Evolutionary conservation across 1,284 basidiomycete genomes (phyloP).

Genomic region (Erythrobasidium hasegawianum): DNA sequence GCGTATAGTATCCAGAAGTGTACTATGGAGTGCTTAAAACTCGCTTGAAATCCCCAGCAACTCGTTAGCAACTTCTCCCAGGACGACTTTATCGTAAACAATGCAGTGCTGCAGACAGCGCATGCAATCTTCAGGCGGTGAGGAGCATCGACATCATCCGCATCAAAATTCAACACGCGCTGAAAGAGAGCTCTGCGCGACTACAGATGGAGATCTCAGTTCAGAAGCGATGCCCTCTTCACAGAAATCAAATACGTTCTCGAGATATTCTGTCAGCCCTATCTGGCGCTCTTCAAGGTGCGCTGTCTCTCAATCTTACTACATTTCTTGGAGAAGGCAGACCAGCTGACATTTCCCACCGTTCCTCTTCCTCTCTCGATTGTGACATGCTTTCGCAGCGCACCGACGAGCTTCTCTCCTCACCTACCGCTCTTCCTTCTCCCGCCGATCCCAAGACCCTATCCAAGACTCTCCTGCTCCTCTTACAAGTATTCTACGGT

Average conservation of each 20-base stretch:
- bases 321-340: background rate
- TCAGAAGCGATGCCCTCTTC: slow-evolving; percentile 82
- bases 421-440: slow-evolving; percentile 46
- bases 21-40: too few species aligned
- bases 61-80: slow-evolving; percentile 72
- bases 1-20: slow-evolving; percentile 48
- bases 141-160: slow-evolving; percentile 6
- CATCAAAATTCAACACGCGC: too few species aligned
- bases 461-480: slow-evolving; percentile 69
- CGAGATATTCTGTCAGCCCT: slow-evolving; percentile 73
- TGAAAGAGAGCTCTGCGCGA: too few species aligned
- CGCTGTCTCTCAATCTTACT: too few species aligned
- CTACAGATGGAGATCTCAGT: slow-evolving; percentile 75
- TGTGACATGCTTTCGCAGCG: too few species aligned
- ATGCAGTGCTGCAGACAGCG: slow-evolving; percentile 85
- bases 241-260: slow-evolving; percentile 90
- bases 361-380: too few species aligned
- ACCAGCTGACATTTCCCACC: too few species aligned
- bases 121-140: slow-evolving; percentile 85
- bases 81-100: slow-evolving; percentile 76
- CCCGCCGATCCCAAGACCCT: slow-evolving; percentile 52
- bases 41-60: too few species aligned
- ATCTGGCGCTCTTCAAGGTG: slow-evolving; percentile 73
- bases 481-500: slow-evolving; percentile 88
- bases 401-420: slow-evolving; percentile 53